These are phyloP conservation scores for Phialemonium atrogriseum DNA, from an alignment of 2,329 filamentous ascomycete genomes.

Conservation along the genomic window DNA sequence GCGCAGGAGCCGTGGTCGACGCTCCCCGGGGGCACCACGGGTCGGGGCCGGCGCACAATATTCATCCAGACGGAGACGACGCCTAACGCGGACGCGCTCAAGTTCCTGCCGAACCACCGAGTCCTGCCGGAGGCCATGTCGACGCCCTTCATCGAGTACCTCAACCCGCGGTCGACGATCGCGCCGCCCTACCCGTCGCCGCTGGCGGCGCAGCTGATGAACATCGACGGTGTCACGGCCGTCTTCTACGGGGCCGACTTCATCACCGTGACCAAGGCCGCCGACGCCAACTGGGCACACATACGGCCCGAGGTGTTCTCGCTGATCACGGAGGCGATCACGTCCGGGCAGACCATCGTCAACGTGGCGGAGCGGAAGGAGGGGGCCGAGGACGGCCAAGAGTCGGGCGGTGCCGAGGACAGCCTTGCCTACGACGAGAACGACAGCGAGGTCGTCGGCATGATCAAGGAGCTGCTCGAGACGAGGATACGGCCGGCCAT, in stretches of 20 bases:
- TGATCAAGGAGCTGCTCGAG: slow-evolving; percentile 97
- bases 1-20: slow-evolving; percentile 5
- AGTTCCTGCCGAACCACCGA: slow-evolving; percentile 87
- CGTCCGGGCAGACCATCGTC: slow-evolving; percentile 74
- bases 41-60: slow-evolving; percentile 71
- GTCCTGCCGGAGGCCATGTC: slow-evolving; percentile 69
- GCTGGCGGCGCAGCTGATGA: slow-evolving; percentile 82
- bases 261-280: slow-evolving; percentile 90
- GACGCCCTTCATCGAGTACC: slow-evolving; percentile 82
- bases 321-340: slow-evolving; percentile 87
- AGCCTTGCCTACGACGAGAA: slow-evolving; percentile 78
- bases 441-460: slow-evolving; percentile 88
- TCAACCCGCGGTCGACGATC: slow-evolving; percentile 80
- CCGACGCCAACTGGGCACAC: slow-evolving; percentile 85
- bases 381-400: slow-evolving; percentile 37
- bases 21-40: too few relatives aligned
- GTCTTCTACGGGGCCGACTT: slow-evolving; percentile 94
- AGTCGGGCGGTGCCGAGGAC: slow-evolving; percentile 51
- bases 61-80: slow-evolving; percentile 97
- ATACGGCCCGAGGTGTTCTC: slow-evolving; percentile 94
- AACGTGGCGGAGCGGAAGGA: slow-evolving; percentile 57
- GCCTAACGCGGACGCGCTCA: slow-evolving; percentile 90
- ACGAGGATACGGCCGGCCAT: slow-evolving; percentile 92
- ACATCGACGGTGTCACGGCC: slow-evolving; percentile 87
- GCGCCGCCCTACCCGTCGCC: slow-evolving; percentile 84